Base-by-base conservation (phyloP, 2,329 filamentous ascomycete genomes). In the Aspergillus flavus region DNA sequence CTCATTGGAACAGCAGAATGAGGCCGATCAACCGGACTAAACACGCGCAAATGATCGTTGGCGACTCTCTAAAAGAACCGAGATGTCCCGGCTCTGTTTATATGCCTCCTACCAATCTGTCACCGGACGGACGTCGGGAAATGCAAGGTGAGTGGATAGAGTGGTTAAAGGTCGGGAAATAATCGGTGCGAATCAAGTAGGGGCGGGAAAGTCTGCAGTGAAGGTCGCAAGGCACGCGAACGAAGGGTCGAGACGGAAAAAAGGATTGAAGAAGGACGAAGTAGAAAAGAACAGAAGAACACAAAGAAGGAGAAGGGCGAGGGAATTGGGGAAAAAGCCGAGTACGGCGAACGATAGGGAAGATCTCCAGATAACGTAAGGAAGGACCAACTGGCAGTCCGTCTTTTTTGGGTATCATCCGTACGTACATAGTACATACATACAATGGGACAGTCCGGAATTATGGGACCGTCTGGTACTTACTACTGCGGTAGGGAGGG, bases 291-390 rank as follows among this genome's bases (percentile, higher is more conserved):
- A 45, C 36, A 55, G 46, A 60, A 61, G 46, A 55, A 58, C 53
- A 46, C 34, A 41, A 43, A 60, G 55, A 30, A 50, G 46, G 36
- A 58, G 50, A 50, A 26, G 52, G 34, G n/a, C 11, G 7, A 58
- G 26, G 34, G 30, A 48, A 21, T 23, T 48, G 10, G 21, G 30
- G 26, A 26, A 26, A 54, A 58, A 63, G 61, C 65, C 67, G 65
- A 66, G 62, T 55, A 64, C 66, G 61, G 64, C 63, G 67, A 58
- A 60, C 59, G 63, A 67, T 59, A 61, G 61, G 62, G 57, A 67
- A 56, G 61, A 66, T 65, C 66, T 61, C 64, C 66, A 66, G 67
- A 68, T 68, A 68, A 69, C 67, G 67, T 66, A 69, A 68, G 66
- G 66, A 64, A 10, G 56, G 58, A 63, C 62, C 60, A 67, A 62